A percentile compares a stretch with the other conserved stretches of the same genome.
These are phyloP conservation scores for Taiozyma onychis DNA, from an alignment of 1,139 yeast species.

Conservation along the genomic window DNA sequence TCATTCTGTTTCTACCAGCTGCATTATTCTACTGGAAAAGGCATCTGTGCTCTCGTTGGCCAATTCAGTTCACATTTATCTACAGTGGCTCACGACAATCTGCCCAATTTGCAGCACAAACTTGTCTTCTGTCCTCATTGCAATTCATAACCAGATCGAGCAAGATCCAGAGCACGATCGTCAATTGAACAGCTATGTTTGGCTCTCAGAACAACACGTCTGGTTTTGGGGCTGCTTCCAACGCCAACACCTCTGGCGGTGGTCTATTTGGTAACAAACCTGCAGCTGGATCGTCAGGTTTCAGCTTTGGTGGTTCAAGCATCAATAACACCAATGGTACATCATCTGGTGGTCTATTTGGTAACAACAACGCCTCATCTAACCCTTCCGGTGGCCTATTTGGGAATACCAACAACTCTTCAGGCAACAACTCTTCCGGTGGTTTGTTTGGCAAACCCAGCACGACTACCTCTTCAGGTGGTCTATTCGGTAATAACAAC, in stretches of 20 bases:
- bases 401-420: slow-evolving; percentile 7
- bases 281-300: slow-evolving; percentile 7
- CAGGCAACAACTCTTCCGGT: slow-evolving; percentile 3
- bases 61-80: not conserved
- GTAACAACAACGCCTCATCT: slow-evolving; percentile 3
- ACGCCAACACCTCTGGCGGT: not conserved
- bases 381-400: slow-evolving; percentile 9
- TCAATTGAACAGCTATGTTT: not conserved
- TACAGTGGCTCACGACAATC: not conserved
- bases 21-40: not conserved
- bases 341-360: not conserved
- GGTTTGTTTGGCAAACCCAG: slow-evolving; percentile 18
- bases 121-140: not conserved
- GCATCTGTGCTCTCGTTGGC: not conserved
- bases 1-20: not conserved
- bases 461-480: slow-evolving; percentile 1
- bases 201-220: not conserved
- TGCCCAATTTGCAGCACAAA: not conserved
- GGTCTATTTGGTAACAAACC: slow-evolving; percentile 8
- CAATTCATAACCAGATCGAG: not conserved
- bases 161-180: not conserved
- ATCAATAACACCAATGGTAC: slow-evolving; percentile 5
- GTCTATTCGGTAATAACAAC: slow-evolving; percentile 1
- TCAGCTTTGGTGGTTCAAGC: slow-evolving; percentile 15
- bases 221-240: not conserved